Percentiles rank a stretch among this genome's conserved stretches.
Conservation (phyloP, 495 filamentous ascomycete species). For the Penicillium manginii region DNA sequence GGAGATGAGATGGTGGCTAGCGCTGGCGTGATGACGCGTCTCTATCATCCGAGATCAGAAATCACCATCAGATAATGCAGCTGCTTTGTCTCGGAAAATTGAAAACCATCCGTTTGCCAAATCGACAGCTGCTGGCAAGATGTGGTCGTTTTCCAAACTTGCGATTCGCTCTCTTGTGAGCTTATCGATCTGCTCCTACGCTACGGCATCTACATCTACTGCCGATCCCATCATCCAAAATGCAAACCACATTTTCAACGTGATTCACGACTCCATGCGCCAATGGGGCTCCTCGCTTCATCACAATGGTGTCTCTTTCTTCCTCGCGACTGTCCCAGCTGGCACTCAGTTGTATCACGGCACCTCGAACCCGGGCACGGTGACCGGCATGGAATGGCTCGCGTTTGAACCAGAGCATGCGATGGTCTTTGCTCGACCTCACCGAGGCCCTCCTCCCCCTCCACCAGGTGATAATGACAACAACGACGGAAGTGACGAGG, state of each 20-base stretch:
- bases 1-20: constrained; percentile 12
- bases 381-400: constrained; percentile 64
- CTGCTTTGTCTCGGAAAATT: neutral
- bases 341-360: constrained; percentile 69
- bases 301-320: constrained; percentile 72
- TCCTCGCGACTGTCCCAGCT: constrained; percentile 58
- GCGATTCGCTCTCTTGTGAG: constrained; percentile 15
- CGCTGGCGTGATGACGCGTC: constrained; percentile 21
- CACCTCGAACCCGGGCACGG: constrained; percentile 34
- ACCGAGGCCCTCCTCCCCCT: constrained; percentile 13
- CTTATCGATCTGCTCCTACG: constrained; percentile 9
- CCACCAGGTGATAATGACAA: constrained; percentile 2
- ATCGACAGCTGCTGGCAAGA: neutral
- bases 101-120: neutral
- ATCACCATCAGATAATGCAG: constrained; percentile 8
- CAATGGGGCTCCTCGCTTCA: constrained; percentile 71
- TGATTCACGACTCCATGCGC: constrained; percentile 66
- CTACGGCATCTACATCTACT: neutral
- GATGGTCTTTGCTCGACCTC: constrained; percentile 51
- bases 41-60: constrained; percentile 9
- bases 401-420: constrained; percentile 74
- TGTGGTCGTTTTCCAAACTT: constrained; percentile 16
- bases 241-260: constrained; percentile 67
- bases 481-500: neutral
- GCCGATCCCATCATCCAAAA: constrained; percentile 31